These are phyloP conservation scores for Xerophyta viscosa DNA, from an alignment of 106 monocot species.

Conservation along the genomic window DNA sequence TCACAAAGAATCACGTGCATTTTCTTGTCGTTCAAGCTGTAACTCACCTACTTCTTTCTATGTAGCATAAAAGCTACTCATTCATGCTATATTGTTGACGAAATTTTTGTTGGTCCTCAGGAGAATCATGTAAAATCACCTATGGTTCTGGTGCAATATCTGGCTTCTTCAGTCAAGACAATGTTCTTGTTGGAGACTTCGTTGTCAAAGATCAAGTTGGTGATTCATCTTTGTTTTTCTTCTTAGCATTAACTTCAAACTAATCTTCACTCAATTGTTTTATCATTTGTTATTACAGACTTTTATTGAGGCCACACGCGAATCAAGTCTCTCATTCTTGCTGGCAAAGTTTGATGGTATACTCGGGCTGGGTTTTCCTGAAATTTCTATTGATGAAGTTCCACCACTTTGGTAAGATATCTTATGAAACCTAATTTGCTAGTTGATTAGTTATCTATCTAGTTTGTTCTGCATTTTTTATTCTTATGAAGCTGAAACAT, in stretches of 20 bases:
- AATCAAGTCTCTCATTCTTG: slow-evolving; percentile 52
- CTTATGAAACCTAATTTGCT: background rate
- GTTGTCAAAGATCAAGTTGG: slow-evolving; percentile 67
- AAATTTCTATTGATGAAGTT: slow-evolving; percentile 62
- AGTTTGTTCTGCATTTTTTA: too few relatives aligned
- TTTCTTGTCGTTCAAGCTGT: too few relatives aligned
- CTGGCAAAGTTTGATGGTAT: slow-evolving; percentile 84
- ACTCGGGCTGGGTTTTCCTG: slow-evolving; percentile 79
- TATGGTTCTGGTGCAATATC: slow-evolving; percentile 56
- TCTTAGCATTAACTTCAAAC: background rate
- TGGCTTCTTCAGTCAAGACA: slow-evolving; percentile 62
- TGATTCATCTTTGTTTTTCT: slow-evolving; percentile 3
- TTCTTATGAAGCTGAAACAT: too few relatives aligned
- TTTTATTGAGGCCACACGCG: slow-evolving; percentile 82
- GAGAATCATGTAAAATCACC: slow-evolving; percentile 51
- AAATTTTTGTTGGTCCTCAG: slow-evolving; percentile 12
- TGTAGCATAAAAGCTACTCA: too few relatives aligned
- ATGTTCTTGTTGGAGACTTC: slow-evolving; percentile 50
- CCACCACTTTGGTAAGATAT: slow-evolving; percentile 57
- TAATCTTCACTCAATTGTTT: background rate
- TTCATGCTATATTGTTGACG: background rate
- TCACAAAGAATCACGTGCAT: too few relatives aligned
- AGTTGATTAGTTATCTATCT: background rate
- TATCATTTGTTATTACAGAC: slow-evolving; percentile 38
- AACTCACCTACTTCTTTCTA: too few relatives aligned